Evolutionary conservation across 345 rosid genomes (phyloP), one percentile per base, ranked within the genome.

Genomic region (Isatis tinctoria): DNA sequence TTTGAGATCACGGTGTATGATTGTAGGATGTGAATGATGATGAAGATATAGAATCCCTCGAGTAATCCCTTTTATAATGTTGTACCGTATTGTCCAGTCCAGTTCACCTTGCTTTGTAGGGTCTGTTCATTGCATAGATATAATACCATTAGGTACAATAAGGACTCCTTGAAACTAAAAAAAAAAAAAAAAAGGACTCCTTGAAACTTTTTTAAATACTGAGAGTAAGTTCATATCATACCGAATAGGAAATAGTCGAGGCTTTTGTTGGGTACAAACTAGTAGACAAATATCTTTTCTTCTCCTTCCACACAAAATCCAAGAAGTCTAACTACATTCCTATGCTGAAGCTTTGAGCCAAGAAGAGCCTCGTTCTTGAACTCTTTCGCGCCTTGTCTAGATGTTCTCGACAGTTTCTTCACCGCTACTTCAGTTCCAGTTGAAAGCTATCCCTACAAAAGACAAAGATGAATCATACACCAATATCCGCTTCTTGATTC

Each of bases 331-430:
- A 88, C 87, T 8, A 88, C 82, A 30, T 86, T 86, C 53, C 80
- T 73, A 53, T 88, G 90, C 40, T 88, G 88, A 32, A 88, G 88
- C 60, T 78, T 80, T n/a, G 88, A 64, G 20, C 82, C 82, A 54
- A 86, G 60, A 20, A 70, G 10, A 28, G 83, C 52, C 51, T 62
- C 67, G 67, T 62, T 62, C 36, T 41, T 26, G 36, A 62, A 62
- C 67, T 62, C 67, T 41, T 27, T 2, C 1, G 3, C 67, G 13
- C 82, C 93, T 73, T 85, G 89, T 40, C 84, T 73, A 0, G 94
- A 88, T 24, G 69, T 58, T 7, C 76, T 74, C 0, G 87, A 81
- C 4, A 85, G 68, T 69, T 84, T 81, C 67, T 88, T 88, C 11
- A 83, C 84, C 3, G 86, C 94, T 41, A 88, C 74, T 56, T 81